These are phyloP conservation scores for Dendryphion nanum DNA, from an alignment of 2,329 filamentous ascomycete species.

Conservation along the genomic window DNA sequence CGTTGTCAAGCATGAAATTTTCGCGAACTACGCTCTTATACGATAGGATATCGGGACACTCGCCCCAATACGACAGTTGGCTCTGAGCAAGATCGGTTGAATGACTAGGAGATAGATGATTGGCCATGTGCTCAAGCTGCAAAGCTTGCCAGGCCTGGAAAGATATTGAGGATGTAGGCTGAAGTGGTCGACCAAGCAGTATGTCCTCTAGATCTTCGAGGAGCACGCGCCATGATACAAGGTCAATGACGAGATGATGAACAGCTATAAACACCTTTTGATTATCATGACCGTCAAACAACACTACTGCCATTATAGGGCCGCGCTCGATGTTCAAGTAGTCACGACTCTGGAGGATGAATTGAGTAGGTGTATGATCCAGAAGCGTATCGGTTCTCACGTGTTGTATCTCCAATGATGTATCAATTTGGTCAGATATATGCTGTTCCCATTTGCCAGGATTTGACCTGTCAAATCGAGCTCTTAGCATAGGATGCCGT, in stretches of 20 bases:
- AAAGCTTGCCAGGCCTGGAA: conserved; percentile 14
- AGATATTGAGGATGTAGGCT: conserved; percentile 3
- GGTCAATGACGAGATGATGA: conserved; percentile 39
- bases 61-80: too few relatives aligned
- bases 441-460: too few relatives aligned
- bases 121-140: conserved; percentile 10
- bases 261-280: conserved; percentile 19
- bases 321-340: too few relatives aligned
- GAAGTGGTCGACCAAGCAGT: conserved; percentile 4
- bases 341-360: too few relatives aligned
- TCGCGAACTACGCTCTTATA: too few relatives aligned
- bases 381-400: too few relatives aligned
- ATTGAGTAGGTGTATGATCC: too few relatives aligned
- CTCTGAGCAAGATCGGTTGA: too few relatives aligned
- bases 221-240: conserved; percentile 47
- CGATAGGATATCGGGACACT: too few relatives aligned
- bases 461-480: conserved; percentile 7
- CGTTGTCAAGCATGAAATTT: conserved; percentile 6
- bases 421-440: too few relatives aligned
- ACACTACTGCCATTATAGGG: conserved; percentile 15
- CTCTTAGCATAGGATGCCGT: conserved; percentile 17
- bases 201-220: conserved; percentile 41
- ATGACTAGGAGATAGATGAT: too few relatives aligned
- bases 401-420: too few relatives aligned
- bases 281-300: conserved; percentile 14